A percentile compares a stretch with the other conserved stretches of the same genome.
phyloP scores from a whole-genome alignment of 1,284 basidiomycete species.

The Apiotrichum gracile region DNA sequence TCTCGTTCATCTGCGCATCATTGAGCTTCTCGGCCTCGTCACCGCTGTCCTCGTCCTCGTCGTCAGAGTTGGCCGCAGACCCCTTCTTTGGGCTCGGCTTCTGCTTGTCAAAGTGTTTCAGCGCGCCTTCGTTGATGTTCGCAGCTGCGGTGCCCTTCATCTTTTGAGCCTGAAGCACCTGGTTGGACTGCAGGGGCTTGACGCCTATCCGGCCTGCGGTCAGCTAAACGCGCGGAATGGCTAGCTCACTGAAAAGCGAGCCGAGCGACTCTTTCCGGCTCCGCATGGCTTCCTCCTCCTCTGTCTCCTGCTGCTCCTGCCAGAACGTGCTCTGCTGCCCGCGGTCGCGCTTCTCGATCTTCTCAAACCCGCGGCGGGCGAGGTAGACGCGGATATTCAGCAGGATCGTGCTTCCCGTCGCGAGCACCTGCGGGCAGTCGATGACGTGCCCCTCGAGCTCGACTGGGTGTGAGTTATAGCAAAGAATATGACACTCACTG shows the following conservation, averaged over 20 bases:
- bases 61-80: slow-evolving; percentile 41
- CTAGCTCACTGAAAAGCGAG: slow-evolving; percentile 36
- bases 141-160: slow-evolving; percentile 31
- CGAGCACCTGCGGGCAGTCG: slow-evolving; percentile 38
- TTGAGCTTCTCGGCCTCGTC: slow-evolving; percentile 62
- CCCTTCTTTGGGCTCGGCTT: slow-evolving; percentile 29
- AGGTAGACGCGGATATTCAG: slow-evolving; percentile 45
- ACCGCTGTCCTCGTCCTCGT: slow-evolving; percentile 54
- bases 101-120: slow-evolving; percentile 26
- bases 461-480: slow-evolving; percentile 16
- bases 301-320: slow-evolving; percentile 46
- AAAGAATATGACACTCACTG: slow-evolving; percentile 23
- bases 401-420: slow-evolving; percentile 42
- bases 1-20: slow-evolving; percentile 57
- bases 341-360: slow-evolving; percentile 28
- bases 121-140: slow-evolving; percentile 30
- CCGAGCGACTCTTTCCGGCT: slow-evolving; percentile 44
- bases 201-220: slow-evolving; percentile 41
- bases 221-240: background rate
- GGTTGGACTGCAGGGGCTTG: slow-evolving; percentile 40
- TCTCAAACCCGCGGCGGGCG: slow-evolving; percentile 38
- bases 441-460: slow-evolving; percentile 42
- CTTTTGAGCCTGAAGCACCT: slow-evolving; percentile 41
- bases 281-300: slow-evolving; percentile 44
- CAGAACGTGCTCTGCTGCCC: slow-evolving; percentile 34